Conservation (phyloP, 2,329 filamentous ascomycete species). For the Botrytis byssoidea region DNA sequence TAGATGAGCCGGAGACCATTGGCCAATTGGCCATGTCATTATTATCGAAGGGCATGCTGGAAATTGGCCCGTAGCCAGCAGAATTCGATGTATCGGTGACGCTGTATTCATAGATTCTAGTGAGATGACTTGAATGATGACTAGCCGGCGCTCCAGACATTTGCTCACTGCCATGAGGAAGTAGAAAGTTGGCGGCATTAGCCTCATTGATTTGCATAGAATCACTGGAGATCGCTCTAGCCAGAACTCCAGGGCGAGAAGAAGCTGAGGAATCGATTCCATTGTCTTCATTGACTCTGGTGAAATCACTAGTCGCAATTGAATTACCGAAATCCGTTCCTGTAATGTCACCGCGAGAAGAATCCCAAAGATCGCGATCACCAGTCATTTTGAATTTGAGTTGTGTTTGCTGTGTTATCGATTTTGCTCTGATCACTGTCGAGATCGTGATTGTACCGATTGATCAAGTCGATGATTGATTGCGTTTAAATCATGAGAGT, state of each 20-base stretch:
- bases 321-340: background rate
- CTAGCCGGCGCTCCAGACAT: background rate
- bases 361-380: background rate
- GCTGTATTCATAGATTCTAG: background rate
- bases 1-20: background rate
- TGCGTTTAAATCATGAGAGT: background rate
- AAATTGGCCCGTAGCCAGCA: background rate
- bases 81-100: background rate
- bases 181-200: background rate
- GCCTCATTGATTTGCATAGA: background rate
- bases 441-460: background rate
- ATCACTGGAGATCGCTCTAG: background rate
- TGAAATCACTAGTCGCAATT: background rate
- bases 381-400: background rate
- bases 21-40: background rate
- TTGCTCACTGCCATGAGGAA: background rate
- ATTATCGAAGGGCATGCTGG: background rate
- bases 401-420: background rate
- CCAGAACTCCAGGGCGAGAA: background rate
- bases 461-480: background rate
- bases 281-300: background rate
- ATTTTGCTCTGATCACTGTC: background rate
- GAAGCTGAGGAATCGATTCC: background rate
- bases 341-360: background rate
- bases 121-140: background rate